Percentiles rank a stretch among this genome's conserved stretches.
Evolutionary conservation across 805 yeast genomes (phyloP).

Genomic region (Maudiozyma bulderi): DNA sequence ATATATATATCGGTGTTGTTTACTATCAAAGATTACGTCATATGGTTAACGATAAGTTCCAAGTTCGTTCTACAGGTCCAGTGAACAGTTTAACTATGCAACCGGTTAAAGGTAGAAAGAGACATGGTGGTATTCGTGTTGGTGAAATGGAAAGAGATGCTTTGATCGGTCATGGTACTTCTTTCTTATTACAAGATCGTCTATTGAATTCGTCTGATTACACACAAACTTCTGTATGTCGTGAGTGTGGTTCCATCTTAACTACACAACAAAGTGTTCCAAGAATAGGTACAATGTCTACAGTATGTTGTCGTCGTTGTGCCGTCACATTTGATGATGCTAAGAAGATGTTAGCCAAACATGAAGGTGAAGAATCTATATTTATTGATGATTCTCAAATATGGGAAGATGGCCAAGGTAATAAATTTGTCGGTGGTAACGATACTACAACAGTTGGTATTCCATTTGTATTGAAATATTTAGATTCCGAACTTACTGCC

Average conservation of each 20-base stretch:
- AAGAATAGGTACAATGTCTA: constrained; percentile 70
- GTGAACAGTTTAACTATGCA: constrained; percentile 96
- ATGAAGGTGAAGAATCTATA: constrained; percentile 27
- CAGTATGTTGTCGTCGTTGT: constrained; percentile 85
- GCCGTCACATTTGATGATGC: constrained; percentile 59
- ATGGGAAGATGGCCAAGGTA: constrained; percentile 98
- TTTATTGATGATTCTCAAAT: constrained; percentile 59
- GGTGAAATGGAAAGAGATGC: constrained; percentile 99
- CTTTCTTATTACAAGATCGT: constrained; percentile 89
- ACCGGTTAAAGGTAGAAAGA: constrained; percentile 98
- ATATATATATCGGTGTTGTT: constrained; percentile 93
- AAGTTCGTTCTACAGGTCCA: constrained; percentile 97
- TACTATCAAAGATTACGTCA: constrained; percentile 97
- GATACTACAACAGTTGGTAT: constrained; percentile 93
- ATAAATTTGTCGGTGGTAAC: constrained; percentile 81
- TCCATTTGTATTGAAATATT: constrained; percentile 90
- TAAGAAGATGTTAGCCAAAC: constrained; percentile 31
- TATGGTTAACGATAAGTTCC: constrained; percentile 99
- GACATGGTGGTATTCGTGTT: constrained; percentile 98
- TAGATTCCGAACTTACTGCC: constrained; percentile 91
- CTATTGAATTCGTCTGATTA: constrained; percentile 91
- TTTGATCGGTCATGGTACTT: constrained; percentile 94
- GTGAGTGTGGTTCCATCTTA: constrained; percentile 84
- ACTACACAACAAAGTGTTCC: constrained; percentile 89
- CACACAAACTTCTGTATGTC: constrained; percentile 83